Conservation (phyloP, 176 grass and related monocot genomes). For the Ensete ventricosum region DNA sequence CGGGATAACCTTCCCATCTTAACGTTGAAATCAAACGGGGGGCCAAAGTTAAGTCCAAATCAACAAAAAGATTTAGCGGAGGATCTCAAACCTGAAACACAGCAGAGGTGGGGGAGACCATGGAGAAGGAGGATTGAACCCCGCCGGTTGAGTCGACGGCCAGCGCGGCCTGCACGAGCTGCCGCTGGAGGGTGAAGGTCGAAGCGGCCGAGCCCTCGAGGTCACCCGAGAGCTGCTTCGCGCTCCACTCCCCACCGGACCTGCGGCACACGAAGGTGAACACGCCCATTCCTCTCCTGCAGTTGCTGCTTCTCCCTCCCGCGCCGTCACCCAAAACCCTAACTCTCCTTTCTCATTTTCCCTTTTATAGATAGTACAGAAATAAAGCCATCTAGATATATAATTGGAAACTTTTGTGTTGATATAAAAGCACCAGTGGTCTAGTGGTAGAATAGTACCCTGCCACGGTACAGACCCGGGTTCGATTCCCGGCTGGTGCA, state of each 20-base stretch:
- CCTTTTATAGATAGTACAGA: too few relatives aligned
- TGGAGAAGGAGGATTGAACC: constrained; percentile 78
- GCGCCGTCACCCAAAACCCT: background rate
- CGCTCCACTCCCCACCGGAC: constrained; percentile 58
- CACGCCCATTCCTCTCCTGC: constrained; percentile 55
- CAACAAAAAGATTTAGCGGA: background rate
- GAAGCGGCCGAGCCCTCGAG: constrained; percentile 64
- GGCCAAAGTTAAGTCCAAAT: too few relatives aligned
- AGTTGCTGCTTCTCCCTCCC: background rate
- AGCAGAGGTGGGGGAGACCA: constrained; percentile 66
- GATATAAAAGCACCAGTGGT: constrained; percentile 35
- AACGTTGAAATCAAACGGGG: too few relatives aligned
- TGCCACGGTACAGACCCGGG: constrained; percentile 68
- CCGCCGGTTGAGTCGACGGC: constrained; percentile 35
- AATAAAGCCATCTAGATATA: too few relatives aligned
- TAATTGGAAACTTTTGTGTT: too few relatives aligned
- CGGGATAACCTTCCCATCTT: too few relatives aligned
- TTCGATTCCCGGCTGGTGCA: constrained; percentile 48
- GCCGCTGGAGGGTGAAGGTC: constrained; percentile 61
- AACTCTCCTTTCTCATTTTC: background rate
- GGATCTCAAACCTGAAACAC: constrained; percentile 63
- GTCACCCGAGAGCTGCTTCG: constrained; percentile 63
- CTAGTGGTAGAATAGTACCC: constrained; percentile 76
- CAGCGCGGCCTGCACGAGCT: constrained; percentile 45
- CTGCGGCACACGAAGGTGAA: constrained; percentile 93